A percentile compares a stretch with the other conserved stretches of the same genome.
These are phyloP conservation scores for Myrica gale DNA, from an alignment of 306 rosid species.

Conservation along the genomic window DNA sequence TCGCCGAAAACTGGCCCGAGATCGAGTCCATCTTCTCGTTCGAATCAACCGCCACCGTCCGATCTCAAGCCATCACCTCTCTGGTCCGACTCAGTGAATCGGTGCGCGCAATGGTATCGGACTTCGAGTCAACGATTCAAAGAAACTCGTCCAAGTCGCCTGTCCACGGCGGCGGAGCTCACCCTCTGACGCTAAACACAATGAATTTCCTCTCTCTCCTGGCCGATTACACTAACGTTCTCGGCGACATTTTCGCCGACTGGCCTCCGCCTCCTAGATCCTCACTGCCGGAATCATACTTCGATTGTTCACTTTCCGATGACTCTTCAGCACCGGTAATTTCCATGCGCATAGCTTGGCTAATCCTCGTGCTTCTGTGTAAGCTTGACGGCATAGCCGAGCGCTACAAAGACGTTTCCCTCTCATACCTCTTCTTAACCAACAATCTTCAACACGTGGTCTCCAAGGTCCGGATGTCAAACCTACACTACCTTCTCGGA, in stretches of 20 bases:
- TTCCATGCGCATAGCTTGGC: slow-evolving; percentile 43
- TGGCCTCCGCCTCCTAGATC: slow-evolving; percentile 34
- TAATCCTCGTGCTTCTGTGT: slow-evolving; percentile 59
- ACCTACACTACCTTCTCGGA: slow-evolving; percentile 56
- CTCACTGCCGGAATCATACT: slow-evolving; percentile 37
- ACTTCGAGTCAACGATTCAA: slow-evolving; percentile 48
- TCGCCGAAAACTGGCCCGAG: slow-evolving; percentile 44
- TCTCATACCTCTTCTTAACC: slow-evolving; percentile 56
- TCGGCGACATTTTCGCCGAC: slow-evolving; percentile 51
- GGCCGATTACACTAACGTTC: slow-evolving; percentile 49
- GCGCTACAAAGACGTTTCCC: slow-evolving; percentile 50
- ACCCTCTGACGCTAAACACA: slow-evolving; percentile 40
- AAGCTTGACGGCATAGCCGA: slow-evolving; percentile 62
- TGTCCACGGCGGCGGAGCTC: slow-evolving; percentile 40
- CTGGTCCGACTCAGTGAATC: slow-evolving; percentile 39
- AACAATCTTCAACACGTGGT: slow-evolving; percentile 59
- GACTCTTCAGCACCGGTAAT: slow-evolving; percentile 21
- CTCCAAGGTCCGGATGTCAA: slow-evolving; percentile 44
- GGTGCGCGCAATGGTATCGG: slow-evolving; percentile 34
- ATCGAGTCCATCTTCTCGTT: slow-evolving; percentile 60
- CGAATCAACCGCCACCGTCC: slow-evolving; percentile 39
- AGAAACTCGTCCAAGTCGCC: slow-evolving; percentile 44
- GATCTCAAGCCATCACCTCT: slow-evolving; percentile 42
- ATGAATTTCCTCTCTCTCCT: slow-evolving; percentile 53
- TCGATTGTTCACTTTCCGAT: slow-evolving; percentile 33